phyloP scores from a whole-genome alignment of 768 basidiomycete species.

The Russula sp. region DNA sequence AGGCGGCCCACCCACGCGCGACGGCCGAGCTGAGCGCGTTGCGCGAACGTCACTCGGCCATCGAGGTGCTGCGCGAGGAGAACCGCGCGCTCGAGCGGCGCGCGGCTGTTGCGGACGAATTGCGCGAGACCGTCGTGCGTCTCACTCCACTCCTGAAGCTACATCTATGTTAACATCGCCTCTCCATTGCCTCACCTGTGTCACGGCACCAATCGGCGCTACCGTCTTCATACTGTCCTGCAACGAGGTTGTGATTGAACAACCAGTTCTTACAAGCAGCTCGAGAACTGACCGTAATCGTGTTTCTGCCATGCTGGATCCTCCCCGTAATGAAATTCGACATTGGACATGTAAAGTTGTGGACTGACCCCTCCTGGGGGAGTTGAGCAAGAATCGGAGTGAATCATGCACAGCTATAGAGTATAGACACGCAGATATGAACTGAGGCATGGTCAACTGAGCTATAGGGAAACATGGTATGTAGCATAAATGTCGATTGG shows the following conservation, averaged over 20 bases:
- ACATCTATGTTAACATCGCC: constrained; percentile 59
- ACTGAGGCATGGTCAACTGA: constrained; percentile 11
- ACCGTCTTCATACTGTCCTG: constrained; percentile 87
- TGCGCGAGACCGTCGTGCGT: too few species aligned
- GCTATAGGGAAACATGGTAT: not conserved
- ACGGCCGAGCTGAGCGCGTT: too few species aligned
- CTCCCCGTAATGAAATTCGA: constrained; percentile 76
- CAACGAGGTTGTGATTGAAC: constrained; percentile 83
- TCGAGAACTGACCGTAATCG: constrained; percentile 70
- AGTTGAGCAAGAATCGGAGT: constrained; percentile 1
- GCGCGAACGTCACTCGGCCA: too few species aligned
- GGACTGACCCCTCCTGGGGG: constrained; percentile 64
- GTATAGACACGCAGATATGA: constrained; percentile 6
- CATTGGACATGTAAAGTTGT: constrained; percentile 73
- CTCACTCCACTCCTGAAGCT: constrained; percentile 80
- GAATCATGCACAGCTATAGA: constrained; percentile 8
- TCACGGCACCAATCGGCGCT: constrained; percentile 65
- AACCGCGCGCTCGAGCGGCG: too few species aligned
- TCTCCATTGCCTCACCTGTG: constrained; percentile 71
- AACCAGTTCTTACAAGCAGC: constrained; percentile 81
- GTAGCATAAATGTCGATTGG: not conserved
- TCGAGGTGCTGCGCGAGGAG: too few species aligned
- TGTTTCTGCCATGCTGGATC: constrained; percentile 71
- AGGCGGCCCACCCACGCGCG: too few species aligned
- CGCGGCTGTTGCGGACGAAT: too few species aligned